These are phyloP conservation scores for Helianthus tuberosus DNA, from an alignment of 129 eudicot species.

Conservation along the genomic window DNA sequence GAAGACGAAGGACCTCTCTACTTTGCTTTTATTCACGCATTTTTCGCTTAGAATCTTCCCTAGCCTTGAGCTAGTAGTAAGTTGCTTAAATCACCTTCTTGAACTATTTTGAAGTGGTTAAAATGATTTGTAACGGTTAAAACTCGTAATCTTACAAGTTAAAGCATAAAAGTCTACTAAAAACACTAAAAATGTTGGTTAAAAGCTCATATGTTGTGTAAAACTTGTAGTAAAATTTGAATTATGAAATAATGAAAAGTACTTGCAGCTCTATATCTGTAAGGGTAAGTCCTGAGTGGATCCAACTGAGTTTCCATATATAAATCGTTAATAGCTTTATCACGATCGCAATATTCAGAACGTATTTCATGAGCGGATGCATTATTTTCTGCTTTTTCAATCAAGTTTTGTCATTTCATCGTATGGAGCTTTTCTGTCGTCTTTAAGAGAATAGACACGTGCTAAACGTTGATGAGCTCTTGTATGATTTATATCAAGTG, in stretches of 20 bases:
- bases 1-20: no score
- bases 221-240: neutral
- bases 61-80: no score
- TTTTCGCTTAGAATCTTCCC: no score
- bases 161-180: no score
- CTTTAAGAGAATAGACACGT: conserved; percentile 70
- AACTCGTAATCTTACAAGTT: no score
- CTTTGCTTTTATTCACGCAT: no score
- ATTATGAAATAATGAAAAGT: conserved; percentile 7
- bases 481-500: conserved; percentile 87
- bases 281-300: conserved; percentile 88
- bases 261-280: conserved; percentile 95
- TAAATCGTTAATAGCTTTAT: conserved; percentile 65
- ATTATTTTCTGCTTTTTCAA: conserved; percentile 67
- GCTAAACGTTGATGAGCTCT: conserved; percentile 96
- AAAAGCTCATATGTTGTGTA: no score
- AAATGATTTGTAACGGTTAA: no score
- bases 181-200: no score
- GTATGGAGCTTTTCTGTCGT: conserved; percentile 66
- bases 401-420: conserved; percentile 93
- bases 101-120: no score
- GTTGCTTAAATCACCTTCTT: no score
- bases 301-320: conserved; percentile 69
- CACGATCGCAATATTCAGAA: conserved; percentile 83
- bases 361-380: conserved; percentile 94